Conservation (phyloP, 306 rosid genomes). For the Chamaecrista fasciculata region DNA sequence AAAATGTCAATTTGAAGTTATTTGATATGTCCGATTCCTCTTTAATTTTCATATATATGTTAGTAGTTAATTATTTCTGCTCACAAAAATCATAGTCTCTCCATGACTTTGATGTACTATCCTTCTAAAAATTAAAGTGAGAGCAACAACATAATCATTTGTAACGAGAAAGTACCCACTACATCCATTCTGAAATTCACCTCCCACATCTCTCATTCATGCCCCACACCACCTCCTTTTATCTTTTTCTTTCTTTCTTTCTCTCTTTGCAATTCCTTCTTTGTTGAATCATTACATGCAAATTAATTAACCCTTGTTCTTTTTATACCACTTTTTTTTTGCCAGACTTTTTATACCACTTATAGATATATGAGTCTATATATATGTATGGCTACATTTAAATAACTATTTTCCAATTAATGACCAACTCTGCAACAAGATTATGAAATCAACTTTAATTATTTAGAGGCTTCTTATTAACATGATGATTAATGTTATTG, state of each 20-base stretch:
- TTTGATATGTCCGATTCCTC: background rate
- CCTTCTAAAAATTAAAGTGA: conserved; percentile 22
- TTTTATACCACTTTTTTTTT: too few species aligned
- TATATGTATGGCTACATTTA: too few species aligned
- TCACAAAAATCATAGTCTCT: conserved; percentile 25
- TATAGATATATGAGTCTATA: too few species aligned
- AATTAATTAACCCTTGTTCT: background rate
- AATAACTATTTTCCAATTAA: background rate
- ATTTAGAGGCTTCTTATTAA: background rate
- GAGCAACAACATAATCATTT: conserved; percentile 41
- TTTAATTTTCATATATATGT: background rate
- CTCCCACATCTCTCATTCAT: conserved; percentile 28
- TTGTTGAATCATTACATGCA: background rate
- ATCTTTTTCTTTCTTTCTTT: background rate
- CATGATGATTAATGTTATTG: background rate
- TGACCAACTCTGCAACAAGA: background rate
- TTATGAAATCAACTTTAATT: too few species aligned
- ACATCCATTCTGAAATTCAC: conserved; percentile 27
- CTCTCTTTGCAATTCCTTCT: background rate
- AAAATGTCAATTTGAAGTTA: background rate
- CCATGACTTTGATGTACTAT: conserved; percentile 35
- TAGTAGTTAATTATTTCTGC: background rate
- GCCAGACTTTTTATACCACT: too few species aligned
- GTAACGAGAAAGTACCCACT: conserved; percentile 33
- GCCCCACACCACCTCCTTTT: conserved; percentile 32